Percentiles rank a stretch among this genome's conserved stretches.
Evolutionary conservation across 2,329 filamentous ascomycete species (phyloP).

Genomic region (Gaeumannomyces sp.): DNA sequence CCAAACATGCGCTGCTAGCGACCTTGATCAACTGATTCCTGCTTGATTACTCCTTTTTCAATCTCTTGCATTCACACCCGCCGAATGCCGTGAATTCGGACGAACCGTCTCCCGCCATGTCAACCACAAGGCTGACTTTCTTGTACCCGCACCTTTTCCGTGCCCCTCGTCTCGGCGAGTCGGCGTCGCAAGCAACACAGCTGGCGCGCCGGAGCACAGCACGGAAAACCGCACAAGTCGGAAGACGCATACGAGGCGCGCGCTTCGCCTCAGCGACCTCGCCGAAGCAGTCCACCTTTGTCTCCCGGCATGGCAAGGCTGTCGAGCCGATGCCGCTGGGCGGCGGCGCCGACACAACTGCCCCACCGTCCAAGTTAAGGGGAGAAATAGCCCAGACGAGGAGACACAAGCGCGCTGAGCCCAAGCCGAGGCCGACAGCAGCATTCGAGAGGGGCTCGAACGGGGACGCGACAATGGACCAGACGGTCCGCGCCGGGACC

Average conservation of each 20-base stretch:
- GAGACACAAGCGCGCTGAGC: not conserved
- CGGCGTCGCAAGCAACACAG: slow-evolving; percentile 18
- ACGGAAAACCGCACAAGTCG: slow-evolving; percentile 30
- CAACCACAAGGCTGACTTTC: slow-evolving; percentile 57
- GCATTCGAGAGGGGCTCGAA: not conserved
- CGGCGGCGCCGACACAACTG: not conserved
- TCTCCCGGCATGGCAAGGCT: slow-evolving; percentile 53
- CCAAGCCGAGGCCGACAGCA: not conserved
- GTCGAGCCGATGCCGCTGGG: slow-evolving; percentile 43
- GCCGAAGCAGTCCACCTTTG: slow-evolving; percentile 38
- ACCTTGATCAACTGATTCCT: too few relatives aligned
- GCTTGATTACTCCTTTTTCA: too few relatives aligned
- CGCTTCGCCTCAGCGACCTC: slow-evolving; percentile 32
- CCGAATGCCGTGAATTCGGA: not conserved
- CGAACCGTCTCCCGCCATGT: slow-evolving; percentile 37
- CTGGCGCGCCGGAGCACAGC: slow-evolving; percentile 28
- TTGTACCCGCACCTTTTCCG: slow-evolving; percentile 64
- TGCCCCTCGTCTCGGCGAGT: slow-evolving; percentile 37
- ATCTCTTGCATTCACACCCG: not conserved
- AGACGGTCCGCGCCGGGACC: too few relatives aligned
- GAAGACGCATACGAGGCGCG: slow-evolving; percentile 22
- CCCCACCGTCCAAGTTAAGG: too few relatives aligned
- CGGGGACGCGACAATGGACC: not conserved
- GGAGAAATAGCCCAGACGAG: not conserved
- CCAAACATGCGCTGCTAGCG: not conserved